These are phyloP conservation scores for Plasmodium billcollinsi DNA, from an alignment of 169 alveolate genomes.

Conservation along the genomic window DNA sequence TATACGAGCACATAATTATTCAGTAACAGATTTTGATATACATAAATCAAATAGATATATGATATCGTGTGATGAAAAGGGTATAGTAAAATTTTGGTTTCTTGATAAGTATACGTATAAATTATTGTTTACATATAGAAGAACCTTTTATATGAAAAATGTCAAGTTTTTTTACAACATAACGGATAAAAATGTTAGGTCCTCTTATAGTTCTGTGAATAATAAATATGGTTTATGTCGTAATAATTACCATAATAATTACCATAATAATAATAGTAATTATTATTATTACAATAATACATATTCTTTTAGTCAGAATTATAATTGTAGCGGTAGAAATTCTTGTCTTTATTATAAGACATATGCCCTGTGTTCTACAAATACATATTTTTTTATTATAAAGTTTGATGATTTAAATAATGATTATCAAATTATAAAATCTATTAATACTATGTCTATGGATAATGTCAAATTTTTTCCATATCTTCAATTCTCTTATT, in stretches of 20 bases:
- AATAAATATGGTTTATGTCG: constrained; percentile 41
- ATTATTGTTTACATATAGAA: constrained; percentile 38
- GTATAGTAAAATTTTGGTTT: constrained; percentile 30
- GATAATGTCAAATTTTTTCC: constrained; percentile 26
- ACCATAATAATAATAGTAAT: too few species aligned
- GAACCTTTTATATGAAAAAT: constrained; percentile 52
- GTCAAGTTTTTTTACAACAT: constrained; percentile 49
- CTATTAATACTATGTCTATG: constrained; percentile 5
- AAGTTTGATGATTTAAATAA: constrained; percentile 58
- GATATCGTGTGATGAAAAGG: constrained; percentile 67
- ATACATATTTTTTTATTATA: constrained; percentile 55
- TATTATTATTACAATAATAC: too few species aligned
- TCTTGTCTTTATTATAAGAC: constrained; percentile 26
- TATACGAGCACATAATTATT: constrained; percentile 30
- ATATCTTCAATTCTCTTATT: constrained; percentile 36
- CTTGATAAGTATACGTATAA: constrained; percentile 51
- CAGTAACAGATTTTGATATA: constrained; percentile 64
- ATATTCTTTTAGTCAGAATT: too few species aligned
- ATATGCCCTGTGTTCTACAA: constrained; percentile 60
- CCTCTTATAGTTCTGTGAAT: background rate
- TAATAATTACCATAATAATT: too few species aligned
- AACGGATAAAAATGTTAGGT: background rate
- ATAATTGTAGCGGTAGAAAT: too few species aligned
- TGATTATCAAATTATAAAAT: constrained; percentile 9
- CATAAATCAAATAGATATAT: constrained; percentile 70